These are phyloP conservation scores for Sarcodon aspratus DNA, from an alignment of 768 basidiomycete genomes.

Conservation along the genomic window DNA sequence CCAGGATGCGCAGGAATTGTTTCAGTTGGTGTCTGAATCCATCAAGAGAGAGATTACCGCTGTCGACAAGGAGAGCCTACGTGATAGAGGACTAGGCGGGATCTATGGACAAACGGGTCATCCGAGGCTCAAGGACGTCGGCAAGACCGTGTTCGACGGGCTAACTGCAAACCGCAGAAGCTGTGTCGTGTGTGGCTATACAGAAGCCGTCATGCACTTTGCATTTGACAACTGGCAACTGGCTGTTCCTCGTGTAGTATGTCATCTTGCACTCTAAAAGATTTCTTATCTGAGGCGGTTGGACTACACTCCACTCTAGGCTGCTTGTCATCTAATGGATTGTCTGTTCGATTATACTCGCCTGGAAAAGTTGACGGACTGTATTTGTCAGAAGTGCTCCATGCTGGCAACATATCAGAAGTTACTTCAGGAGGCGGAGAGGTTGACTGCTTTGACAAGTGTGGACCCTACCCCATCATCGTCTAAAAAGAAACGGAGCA, in stretches of 20 bases:
- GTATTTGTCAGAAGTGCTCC: conserved; percentile 87
- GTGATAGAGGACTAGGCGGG: conserved; percentile 63
- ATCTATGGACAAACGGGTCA: conserved; percentile 21
- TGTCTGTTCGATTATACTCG: conserved; percentile 85
- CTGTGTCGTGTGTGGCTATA: conserved; percentile 85
- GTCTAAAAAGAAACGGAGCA: conserved; percentile 67
- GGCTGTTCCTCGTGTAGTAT: conserved; percentile 53
- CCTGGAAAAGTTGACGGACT: conserved; percentile 82
- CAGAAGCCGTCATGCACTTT: conserved; percentile 90
- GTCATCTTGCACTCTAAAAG: conserved; percentile 15
- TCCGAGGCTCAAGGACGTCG: conserved; percentile 22
- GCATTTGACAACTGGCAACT: conserved; percentile 80
- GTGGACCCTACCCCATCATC: conserved; percentile 35
- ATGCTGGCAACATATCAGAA: conserved; percentile 64
- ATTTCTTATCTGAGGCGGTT: background rate
- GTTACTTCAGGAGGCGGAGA: conserved; percentile 49
- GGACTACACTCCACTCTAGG: conserved; percentile 23
- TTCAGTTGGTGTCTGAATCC: conserved; percentile 84
- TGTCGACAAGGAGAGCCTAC: conserved; percentile 58
- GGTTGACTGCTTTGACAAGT: conserved; percentile 25
- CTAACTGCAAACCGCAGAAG: conserved; percentile 83
- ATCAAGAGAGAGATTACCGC: conserved; percentile 76
- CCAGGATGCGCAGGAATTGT: conserved; percentile 98
- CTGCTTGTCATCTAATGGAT: conserved; percentile 63
- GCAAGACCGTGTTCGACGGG: conserved; percentile 78